Percentiles rank a stretch among this genome's conserved stretches.
These are phyloP conservation scores for Skeletonema costatum DNA, from an alignment of 108 stramenopile species.

Conservation along the genomic window DNA sequence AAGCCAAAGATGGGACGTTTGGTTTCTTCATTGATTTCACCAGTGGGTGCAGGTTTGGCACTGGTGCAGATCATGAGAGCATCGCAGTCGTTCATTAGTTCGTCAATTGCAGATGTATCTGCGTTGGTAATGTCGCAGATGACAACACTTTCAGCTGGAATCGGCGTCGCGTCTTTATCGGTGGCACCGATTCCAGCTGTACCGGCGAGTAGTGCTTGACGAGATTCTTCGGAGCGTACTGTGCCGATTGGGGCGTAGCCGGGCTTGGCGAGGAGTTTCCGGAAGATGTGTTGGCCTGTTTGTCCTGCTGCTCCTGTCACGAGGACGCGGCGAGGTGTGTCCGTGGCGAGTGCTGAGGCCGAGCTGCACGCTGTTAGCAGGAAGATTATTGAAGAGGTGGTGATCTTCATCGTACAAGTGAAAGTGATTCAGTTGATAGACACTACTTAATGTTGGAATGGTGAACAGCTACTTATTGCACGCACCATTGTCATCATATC, in stretches of 20 bases:
- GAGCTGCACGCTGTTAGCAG: neutral
- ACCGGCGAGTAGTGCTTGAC: slow-evolving; percentile 43
- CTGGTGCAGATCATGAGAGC: slow-evolving; percentile 81
- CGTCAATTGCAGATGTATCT: slow-evolving; percentile 39
- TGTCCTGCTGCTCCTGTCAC: slow-evolving; percentile 78
- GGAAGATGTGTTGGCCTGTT: slow-evolving; percentile 70
- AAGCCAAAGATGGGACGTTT: slow-evolving; percentile 66
- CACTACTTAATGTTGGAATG: too few species aligned
- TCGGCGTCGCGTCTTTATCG: neutral
- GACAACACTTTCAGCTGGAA: slow-evolving; percentile 35
- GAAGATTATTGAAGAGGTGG: neutral
- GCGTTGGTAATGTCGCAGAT: slow-evolving; percentile 61
- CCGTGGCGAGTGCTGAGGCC: slow-evolving; percentile 19
- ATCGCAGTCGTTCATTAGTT: slow-evolving; percentile 59
- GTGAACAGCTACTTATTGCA: too few species aligned
- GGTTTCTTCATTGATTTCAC: slow-evolving; percentile 55
- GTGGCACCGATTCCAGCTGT: slow-evolving; percentile 25
- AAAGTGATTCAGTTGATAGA: neutral
- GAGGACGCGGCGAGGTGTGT: slow-evolving; percentile 41
- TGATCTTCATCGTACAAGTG: neutral
- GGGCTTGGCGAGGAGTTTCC: slow-evolving; percentile 48
- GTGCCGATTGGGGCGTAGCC: slow-evolving; percentile 45
- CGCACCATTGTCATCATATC: too few species aligned
- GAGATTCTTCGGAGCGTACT: slow-evolving; percentile 56
- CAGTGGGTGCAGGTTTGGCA: slow-evolving; percentile 75